phyloP scores from a whole-genome alignment of 257 asterid species.

The Salvia rosmarinus region DNA sequence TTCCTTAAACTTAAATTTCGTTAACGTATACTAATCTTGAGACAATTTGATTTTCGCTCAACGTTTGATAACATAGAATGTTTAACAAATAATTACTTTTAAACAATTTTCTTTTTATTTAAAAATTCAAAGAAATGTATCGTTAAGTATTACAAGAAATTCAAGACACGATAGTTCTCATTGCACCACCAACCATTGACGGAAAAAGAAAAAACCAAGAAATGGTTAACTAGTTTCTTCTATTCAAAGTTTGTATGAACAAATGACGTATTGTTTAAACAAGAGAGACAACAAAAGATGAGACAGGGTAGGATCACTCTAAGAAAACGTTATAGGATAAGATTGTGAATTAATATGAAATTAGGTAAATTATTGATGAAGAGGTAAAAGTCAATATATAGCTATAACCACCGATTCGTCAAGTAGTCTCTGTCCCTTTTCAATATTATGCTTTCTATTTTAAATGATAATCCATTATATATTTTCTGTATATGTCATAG shows the following conservation, averaged over 20 bases:
- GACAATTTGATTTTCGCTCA: too few species aligned
- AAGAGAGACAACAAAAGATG: not conserved
- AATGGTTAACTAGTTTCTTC: not conserved
- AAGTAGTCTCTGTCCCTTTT: not conserved
- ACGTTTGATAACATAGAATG: too few species aligned
- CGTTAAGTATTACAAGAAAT: too few species aligned
- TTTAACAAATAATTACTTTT: too few species aligned
- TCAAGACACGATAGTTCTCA: too few species aligned
- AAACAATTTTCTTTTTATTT: too few species aligned
- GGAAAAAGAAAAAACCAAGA: not conserved
- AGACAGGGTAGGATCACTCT: not conserved
- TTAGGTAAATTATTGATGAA: constrained; percentile 10
- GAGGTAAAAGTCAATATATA: constrained; percentile 9
- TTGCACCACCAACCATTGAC: too few species aligned
- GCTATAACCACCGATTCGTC: constrained; percentile 15
- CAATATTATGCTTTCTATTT: not conserved
- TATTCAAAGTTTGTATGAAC: not conserved
- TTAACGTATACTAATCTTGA: too few species aligned
- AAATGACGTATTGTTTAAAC: not conserved
- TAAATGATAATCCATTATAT: too few species aligned
- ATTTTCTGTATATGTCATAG: too few species aligned
- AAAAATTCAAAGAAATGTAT: too few species aligned
- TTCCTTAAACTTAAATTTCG: too few species aligned
- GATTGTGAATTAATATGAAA: not conserved
- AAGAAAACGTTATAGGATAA: not conserved